Conservation (phyloP, 345 rosid species). For the Carallia pectinifolia region DNA sequence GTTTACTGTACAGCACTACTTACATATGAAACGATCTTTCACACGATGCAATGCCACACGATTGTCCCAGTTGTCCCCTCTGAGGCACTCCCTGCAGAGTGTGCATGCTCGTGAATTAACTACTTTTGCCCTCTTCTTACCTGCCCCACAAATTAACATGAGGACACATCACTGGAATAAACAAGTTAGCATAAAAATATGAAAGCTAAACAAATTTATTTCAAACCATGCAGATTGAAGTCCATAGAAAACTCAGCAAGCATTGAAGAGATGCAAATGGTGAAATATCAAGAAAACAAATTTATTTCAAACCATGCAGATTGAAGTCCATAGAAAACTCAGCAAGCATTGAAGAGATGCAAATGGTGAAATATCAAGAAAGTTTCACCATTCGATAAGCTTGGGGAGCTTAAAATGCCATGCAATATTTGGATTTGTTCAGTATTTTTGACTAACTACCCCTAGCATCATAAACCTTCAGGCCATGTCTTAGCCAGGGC, state of each 20-base stretch:
- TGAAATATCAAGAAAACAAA: no score
- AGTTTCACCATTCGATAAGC: no score
- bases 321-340: no score
- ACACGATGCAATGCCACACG: conserved; percentile 62
- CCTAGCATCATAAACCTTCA: no score
- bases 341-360: no score
- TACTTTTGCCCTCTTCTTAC: conserved; percentile 71
- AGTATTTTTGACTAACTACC: not conserved
- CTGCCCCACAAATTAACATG: conserved; percentile 37
- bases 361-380: no score
- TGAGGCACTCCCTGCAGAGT: conserved; percentile 81
- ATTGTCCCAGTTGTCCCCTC: conserved; percentile 59
- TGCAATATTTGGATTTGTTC: not conserved
- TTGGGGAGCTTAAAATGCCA: no score
- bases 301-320: no score
- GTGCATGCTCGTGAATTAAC: conserved; percentile 80
- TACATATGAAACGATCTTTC: conserved; percentile 89
- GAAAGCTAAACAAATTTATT: not conserved
- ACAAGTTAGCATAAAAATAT: not conserved
- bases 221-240: no score
- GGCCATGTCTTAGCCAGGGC: not conserved
- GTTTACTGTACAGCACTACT: not conserved
- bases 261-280: no score
- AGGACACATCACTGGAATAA: not conserved
- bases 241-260: no score